A percentile compares a stretch with the other conserved stretches of the same genome.
These are phyloP conservation scores for Penicillium sp. DNA, from an alignment of 2,329 filamentous ascomycete genomes.

Conservation along the genomic window DNA sequence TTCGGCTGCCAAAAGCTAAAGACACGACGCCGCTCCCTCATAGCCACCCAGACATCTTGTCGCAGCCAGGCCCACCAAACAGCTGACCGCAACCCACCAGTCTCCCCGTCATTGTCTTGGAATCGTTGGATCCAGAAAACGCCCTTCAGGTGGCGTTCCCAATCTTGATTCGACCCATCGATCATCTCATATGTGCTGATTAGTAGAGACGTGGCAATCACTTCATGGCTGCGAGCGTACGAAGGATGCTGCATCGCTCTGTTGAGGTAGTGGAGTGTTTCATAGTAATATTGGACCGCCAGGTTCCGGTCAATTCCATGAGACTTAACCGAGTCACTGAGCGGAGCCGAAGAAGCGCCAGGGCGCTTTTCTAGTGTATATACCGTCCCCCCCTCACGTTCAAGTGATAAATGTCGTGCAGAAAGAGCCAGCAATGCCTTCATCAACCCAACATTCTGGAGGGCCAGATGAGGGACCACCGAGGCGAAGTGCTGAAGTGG, in stretches of 20 bases:
- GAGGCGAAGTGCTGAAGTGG: slow-evolving; percentile 14
- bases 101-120: slow-evolving; percentile 62
- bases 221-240: slow-evolving; percentile 60
- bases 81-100: slow-evolving; percentile 57
- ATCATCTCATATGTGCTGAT: slow-evolving; percentile 69
- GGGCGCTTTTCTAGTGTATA: neutral
- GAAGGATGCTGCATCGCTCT: slow-evolving; percentile 60
- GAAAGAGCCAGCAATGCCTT: slow-evolving; percentile 15
- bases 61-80: slow-evolving; percentile 68
- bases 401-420: slow-evolving; percentile 7
- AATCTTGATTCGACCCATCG: slow-evolving; percentile 57
- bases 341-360: neutral
- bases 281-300: slow-evolving; percentile 60
- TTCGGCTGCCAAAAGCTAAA: slow-evolving; percentile 62
- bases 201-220: slow-evolving; percentile 61
- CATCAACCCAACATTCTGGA: slow-evolving; percentile 17
- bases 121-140: slow-evolving; percentile 68
- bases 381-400: neutral
- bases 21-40: slow-evolving; percentile 57
- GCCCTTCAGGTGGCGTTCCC: slow-evolving; percentile 65
- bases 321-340: slow-evolving; percentile 14
- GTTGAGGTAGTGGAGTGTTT: slow-evolving; percentile 63
- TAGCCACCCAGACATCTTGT: slow-evolving; percentile 68
- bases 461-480: slow-evolving; percentile 12
- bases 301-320: slow-evolving; percentile 38